Evolutionary conservation across 345 rosid species (phyloP).

Genomic region (Gossypium longicalyx): DNA sequence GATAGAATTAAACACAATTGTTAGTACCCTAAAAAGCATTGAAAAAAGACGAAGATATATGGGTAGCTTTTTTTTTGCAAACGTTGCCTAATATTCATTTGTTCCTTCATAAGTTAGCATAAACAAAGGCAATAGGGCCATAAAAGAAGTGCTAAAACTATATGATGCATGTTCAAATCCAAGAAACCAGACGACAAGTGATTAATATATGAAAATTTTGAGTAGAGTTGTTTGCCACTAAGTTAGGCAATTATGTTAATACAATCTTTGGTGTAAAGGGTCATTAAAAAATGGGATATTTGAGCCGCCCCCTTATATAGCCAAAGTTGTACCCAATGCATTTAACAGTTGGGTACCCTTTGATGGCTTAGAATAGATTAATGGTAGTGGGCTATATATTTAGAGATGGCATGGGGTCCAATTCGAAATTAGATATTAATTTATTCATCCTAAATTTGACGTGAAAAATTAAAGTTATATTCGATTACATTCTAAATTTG

Average conservation of each 20-base stretch:
- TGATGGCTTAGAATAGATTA: background rate
- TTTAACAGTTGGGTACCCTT: background rate
- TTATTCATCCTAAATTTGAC: no score
- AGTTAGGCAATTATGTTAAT: no score
- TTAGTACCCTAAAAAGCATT: background rate
- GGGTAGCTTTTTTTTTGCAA: background rate
- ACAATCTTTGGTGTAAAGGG: background rate
- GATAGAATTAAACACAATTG: background rate
- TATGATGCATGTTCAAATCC: no score
- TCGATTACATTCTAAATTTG: no score
- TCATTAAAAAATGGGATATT: background rate
- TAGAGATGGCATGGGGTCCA: no score
- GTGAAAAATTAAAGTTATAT: no score
- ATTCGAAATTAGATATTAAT: no score
- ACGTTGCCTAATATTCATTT: constrained; percentile 6
- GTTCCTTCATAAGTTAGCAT: background rate
- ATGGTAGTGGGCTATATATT: background rate
- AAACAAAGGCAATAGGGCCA: background rate
- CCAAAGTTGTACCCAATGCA: background rate
- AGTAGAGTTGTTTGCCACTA: no score
- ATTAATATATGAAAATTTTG: no score
- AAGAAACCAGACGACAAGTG: no score
- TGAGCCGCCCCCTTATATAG: background rate
- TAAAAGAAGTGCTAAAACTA: no score
- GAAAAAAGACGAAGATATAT: background rate